Percentiles rank a stretch among this genome's conserved stretches.
phyloP scores from a whole-genome alignment of 2,329 filamentous ascomycete genomes.

The Davidsoniella virescens region DNA sequence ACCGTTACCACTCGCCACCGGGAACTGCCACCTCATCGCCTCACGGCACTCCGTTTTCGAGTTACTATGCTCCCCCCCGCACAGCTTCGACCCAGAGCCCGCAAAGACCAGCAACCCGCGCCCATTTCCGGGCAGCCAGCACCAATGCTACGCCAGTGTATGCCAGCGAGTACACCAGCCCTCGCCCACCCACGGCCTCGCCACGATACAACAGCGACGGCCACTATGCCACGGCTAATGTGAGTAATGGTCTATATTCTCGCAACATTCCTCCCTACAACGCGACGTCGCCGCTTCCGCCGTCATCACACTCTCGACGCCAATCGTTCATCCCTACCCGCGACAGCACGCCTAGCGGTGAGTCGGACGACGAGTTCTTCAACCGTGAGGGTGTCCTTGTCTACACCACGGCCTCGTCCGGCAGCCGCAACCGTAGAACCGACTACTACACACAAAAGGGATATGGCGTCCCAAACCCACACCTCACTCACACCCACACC shows the following conservation, averaged over 20 bases:
- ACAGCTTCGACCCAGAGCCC: constrained; percentile 9
- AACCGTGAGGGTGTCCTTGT: constrained; percentile 8
- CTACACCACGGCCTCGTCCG: constrained; percentile 5
- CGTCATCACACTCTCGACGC: constrained; percentile 34
- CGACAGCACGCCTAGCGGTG: constrained; percentile 41
- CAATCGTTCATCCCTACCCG: constrained; percentile 42
- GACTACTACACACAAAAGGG: constrained; percentile 5
- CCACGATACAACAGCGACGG: constrained; percentile 46
- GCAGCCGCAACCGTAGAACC: constrained; percentile 2
- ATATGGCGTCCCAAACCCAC: background rate
- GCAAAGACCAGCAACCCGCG: constrained; percentile 13
- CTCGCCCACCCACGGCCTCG: constrained; percentile 35
- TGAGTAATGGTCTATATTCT: constrained; percentile 37
- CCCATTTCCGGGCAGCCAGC: constrained; percentile 12
- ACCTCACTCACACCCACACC: background rate
- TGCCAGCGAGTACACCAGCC: constrained; percentile 19
- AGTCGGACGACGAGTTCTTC: constrained; percentile 41
- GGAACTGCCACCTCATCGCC: constrained; percentile 8
- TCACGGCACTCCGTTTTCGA: constrained; percentile 2
- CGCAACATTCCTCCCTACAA: constrained; percentile 30
- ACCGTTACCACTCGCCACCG: constrained; percentile 8
- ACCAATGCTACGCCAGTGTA: constrained; percentile 6
- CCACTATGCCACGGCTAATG: constrained; percentile 49
- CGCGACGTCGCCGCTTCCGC: constrained; percentile 25
- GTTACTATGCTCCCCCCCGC: constrained; percentile 3